Evolutionary conservation across 352 stramenopile species (phyloP).

Genomic region (Pythium phragmiticola): DNA sequence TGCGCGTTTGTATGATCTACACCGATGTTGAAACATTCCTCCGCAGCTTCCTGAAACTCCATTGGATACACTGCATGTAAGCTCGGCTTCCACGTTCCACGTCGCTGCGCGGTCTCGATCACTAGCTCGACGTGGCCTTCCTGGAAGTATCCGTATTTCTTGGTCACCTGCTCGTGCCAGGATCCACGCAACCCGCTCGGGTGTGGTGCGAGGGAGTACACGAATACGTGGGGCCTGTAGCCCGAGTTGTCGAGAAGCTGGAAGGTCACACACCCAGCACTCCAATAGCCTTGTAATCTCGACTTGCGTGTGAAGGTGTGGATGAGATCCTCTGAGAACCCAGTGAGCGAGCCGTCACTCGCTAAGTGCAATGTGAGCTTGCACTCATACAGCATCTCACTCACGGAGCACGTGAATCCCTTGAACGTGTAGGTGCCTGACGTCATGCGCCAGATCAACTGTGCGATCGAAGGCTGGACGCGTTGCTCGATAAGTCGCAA

Average conservation of each 20-base stretch:
- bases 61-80: slow-evolving; percentile 6
- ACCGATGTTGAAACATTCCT: slow-evolving; percentile 9
- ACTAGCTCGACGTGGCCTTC: slow-evolving; percentile 19
- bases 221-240: slow-evolving; percentile 8
- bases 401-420: slow-evolving; percentile 52
- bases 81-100: slow-evolving; percentile 4
- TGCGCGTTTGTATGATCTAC: background rate
- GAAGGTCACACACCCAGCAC: slow-evolving; percentile 16
- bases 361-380: slow-evolving; percentile 45
- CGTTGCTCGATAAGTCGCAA: slow-evolving; percentile 13
- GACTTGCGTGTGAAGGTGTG: slow-evolving; percentile 43
- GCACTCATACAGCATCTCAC: slow-evolving; percentile 75
- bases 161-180: slow-evolving; percentile 15
- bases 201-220: slow-evolving; percentile 19
- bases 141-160: slow-evolving; percentile 21
- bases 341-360: slow-evolving; percentile 33
- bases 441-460: slow-evolving; percentile 34
- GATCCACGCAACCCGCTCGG: slow-evolving; percentile 17
- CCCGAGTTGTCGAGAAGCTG: slow-evolving; percentile 15
- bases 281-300: slow-evolving; percentile 43
- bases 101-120: background rate
- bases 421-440: slow-evolving; percentile 51
- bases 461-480: slow-evolving; percentile 7
- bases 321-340: slow-evolving; percentile 46
- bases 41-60: slow-evolving; percentile 15